Evolutionary conservation across 2,329 filamentous ascomycete species (phyloP).

Genomic region (Trichoderma sp.): DNA sequence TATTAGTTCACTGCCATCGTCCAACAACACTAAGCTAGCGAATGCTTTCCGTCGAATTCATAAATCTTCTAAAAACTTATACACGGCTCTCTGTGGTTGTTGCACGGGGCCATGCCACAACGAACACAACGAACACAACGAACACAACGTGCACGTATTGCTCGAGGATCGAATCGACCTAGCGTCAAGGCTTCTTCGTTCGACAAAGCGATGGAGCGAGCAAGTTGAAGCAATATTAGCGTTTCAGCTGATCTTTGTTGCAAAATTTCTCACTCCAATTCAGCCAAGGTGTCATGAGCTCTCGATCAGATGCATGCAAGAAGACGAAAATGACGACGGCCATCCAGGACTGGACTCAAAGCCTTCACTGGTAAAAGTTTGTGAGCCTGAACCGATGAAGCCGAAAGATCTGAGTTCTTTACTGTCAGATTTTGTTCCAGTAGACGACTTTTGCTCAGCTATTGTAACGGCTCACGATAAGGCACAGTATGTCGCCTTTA

Average conservation of each 20-base stretch:
- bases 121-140: constrained; percentile 4
- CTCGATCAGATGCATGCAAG: neutral
- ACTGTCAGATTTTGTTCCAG: neutral
- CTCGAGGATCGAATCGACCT: constrained; percentile 14
- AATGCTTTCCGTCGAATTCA: constrained; percentile 7
- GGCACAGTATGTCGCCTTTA: neutral
- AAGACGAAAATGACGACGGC: neutral
- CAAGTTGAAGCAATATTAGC: neutral
- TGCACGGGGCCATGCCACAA: neutral
- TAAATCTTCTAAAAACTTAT: neutral
- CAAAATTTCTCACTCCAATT: neutral
- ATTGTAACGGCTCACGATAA: neutral
- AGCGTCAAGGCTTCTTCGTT: neutral
- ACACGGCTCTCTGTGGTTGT: constrained; percentile 1
- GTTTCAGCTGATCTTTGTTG: constrained; percentile 5
- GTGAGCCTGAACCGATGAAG: neutral
- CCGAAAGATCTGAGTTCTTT: neutral
- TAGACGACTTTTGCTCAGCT: neutral
- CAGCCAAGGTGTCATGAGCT: constrained; percentile 5
- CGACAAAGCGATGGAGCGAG: neutral
- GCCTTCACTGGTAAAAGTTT: neutral
- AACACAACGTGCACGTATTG: constrained; percentile 9
- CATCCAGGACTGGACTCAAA: neutral
- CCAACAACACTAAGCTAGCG: neutral
- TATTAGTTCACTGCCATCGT: neutral